Conservation (phyloP, 495 filamentous ascomycete genomes). For the Penicillium waksmanii region DNA sequence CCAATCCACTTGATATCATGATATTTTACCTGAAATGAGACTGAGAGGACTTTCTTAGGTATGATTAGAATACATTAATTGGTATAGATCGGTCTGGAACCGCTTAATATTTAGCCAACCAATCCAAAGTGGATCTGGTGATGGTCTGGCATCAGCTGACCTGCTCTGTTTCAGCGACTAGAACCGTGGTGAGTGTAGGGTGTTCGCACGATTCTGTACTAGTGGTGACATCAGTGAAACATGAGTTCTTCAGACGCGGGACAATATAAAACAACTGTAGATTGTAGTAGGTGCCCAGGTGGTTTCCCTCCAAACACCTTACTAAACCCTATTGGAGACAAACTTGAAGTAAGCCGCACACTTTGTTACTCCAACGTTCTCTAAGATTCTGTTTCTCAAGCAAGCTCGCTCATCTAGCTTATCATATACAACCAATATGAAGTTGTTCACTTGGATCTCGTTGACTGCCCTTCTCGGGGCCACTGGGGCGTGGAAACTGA, state of each 20-base stretch:
- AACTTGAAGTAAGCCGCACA: neutral
- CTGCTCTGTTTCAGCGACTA: neutral
- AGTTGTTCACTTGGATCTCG: neutral
- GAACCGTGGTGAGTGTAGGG: neutral
- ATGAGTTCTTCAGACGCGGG: no score
- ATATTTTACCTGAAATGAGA: no score
- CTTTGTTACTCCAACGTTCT: neutral
- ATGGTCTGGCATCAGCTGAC: neutral
- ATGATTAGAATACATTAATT: neutral
- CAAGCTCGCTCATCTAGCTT: neutral
- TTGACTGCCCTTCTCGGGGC: neutral
- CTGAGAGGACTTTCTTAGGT: no score
- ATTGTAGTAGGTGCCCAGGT: neutral
- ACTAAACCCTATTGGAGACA: neutral
- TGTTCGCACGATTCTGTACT: neutral
- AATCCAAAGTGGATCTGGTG: neutral
- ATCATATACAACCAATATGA: neutral
- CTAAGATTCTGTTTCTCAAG: neutral
- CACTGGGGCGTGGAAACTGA: slow-evolving; percentile 12
- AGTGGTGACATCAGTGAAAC: slow-evolving; percentile 5
- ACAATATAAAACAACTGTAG: slow-evolving; percentile 1
- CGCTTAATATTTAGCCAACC: neutral
- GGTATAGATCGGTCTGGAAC: slow-evolving; percentile 10
- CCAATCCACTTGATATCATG: no score
- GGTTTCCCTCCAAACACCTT: no score